phyloP scores from a whole-genome alignment of 2,329 filamentous ascomycete species.

The Aspergillus sp. region DNA sequence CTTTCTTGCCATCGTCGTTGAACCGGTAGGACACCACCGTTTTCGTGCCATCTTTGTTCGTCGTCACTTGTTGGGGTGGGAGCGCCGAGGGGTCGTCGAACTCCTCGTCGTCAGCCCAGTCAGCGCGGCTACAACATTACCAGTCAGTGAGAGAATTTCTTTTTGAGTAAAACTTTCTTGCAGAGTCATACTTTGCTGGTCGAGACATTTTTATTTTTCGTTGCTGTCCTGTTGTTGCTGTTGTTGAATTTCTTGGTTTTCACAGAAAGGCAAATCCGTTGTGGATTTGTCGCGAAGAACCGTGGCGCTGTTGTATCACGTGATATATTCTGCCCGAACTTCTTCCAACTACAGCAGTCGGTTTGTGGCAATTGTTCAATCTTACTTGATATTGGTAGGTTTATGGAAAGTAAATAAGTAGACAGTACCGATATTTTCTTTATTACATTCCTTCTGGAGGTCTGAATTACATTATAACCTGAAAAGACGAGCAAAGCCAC shows the following conservation, averaged over 20 bases:
- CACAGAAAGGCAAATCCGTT: slow-evolving; percentile 33
- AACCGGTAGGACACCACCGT: slow-evolving; percentile 83
- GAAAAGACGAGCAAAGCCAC: too few relatives aligned
- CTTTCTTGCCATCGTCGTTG: slow-evolving; percentile 90
- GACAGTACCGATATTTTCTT: too few relatives aligned
- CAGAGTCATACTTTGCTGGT: slow-evolving; percentile 37
- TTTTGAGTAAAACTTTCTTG: too few relatives aligned
- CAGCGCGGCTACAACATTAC: slow-evolving; percentile 45
- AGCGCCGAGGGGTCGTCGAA: slow-evolving; percentile 81
- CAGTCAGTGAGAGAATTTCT: too few relatives aligned
- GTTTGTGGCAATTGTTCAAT: too few relatives aligned
- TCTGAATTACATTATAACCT: too few relatives aligned
- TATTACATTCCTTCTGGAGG: too few relatives aligned
- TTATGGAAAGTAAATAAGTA: too few relatives aligned
- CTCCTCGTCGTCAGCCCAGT: slow-evolving; percentile 90
- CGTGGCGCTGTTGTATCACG: slow-evolving; percentile 23
- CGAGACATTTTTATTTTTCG: slow-evolving; percentile 36
- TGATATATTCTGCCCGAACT: slow-evolving; percentile 10
- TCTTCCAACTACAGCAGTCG: too few relatives aligned
- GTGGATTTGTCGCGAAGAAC: slow-evolving; percentile 34
- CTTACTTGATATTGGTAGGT: too few relatives aligned
- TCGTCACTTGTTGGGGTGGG: slow-evolving; percentile 77
- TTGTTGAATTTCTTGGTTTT: slow-evolving; percentile 32
- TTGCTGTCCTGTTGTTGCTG: slow-evolving; percentile 17
- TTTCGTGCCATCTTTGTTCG: slow-evolving; percentile 97